Evolutionary conservation across 2,329 filamentous ascomycete species (phyloP), one percentile per base, ranked within the genome.

Genomic region (Colletotrichum plurivorum): DNA sequence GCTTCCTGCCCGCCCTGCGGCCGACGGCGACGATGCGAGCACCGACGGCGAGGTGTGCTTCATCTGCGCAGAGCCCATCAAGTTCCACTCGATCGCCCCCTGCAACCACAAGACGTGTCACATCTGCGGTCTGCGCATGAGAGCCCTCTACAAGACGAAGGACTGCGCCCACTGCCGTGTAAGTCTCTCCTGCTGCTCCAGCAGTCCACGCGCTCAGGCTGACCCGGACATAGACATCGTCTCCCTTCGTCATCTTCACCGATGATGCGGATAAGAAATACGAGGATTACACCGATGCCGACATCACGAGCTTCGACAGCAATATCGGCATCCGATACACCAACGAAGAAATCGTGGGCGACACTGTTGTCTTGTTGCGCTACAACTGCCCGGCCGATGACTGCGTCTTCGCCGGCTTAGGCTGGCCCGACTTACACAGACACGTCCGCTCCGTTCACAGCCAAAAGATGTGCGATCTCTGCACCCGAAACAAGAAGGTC

Each of bases 101-200:
- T 99, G 96, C 82, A 98, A 98, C 80, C 96, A 99, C 82, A 89
- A 93, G 66, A 98, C 95, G 56, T 99, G 96, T 78, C 96, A 99
- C 82, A 97, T 98, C 73, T 99, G 96, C 80, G 92, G 94, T 10
- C 83, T 99, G 74, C 89, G 96, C 69, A 89, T 98, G 89, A 89
- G 96, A 74, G 96, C 95, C 1, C 84, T 99, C 52, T 99, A 98
- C 83, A 98, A 98, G 84, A 97, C 91, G 69, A 97, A 97, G 80
- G 93, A 95, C 72, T 99, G 96, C 81, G 93, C 95, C n/a, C 95
- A 98, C 80, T 99, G 96, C 79, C 88, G 96, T 77, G 93, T 95
- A 86, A 74, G 92, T 55, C 10, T 45, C 9, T 15, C 15, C 41
- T 58, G 18, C 25, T 48, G 45, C 16, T 5, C 15, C 43, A 20